Conservation (phyloP, 345 rosid species). For the Eucalyptus regnans region DNA sequence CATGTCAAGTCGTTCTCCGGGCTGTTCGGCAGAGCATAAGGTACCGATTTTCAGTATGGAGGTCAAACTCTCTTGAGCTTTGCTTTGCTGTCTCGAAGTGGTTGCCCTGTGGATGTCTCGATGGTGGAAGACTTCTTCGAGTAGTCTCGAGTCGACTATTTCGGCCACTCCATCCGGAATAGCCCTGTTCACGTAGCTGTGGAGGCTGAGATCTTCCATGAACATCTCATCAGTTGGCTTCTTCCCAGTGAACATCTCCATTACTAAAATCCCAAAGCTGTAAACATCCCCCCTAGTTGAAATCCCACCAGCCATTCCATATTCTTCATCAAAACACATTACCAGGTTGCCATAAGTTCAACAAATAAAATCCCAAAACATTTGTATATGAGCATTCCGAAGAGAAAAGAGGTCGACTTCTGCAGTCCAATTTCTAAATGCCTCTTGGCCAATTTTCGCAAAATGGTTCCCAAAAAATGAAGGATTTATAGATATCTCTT, state of each 20-base stretch:
- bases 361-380: neutral
- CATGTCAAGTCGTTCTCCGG: too few relatives aligned
- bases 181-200: neutral
- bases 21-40: too few relatives aligned
- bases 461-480: neutral
- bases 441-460: neutral
- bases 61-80: too few relatives aligned
- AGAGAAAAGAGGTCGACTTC: neutral
- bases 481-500: neutral
- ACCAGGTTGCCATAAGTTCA: neutral
- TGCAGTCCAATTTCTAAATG: neutral
- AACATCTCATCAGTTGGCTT: slow-evolving; percentile 13
- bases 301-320: slow-evolving; percentile 9
- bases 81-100: too few relatives aligned
- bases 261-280: slow-evolving; percentile 21
- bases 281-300: slow-evolving; percentile 18
- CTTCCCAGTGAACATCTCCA: slow-evolving; percentile 19
- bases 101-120: too few relatives aligned
- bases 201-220: slow-evolving; percentile 10
- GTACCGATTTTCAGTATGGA: too few relatives aligned
- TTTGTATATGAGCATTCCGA: neutral
- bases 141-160: neutral
- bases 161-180: slow-evolving; percentile 1
- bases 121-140: neutral
- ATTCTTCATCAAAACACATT: slow-evolving; percentile 2